Conservation (phyloP, 495 filamentous ascomycete species). For the Parathielavia hyrcaniae region DNA sequence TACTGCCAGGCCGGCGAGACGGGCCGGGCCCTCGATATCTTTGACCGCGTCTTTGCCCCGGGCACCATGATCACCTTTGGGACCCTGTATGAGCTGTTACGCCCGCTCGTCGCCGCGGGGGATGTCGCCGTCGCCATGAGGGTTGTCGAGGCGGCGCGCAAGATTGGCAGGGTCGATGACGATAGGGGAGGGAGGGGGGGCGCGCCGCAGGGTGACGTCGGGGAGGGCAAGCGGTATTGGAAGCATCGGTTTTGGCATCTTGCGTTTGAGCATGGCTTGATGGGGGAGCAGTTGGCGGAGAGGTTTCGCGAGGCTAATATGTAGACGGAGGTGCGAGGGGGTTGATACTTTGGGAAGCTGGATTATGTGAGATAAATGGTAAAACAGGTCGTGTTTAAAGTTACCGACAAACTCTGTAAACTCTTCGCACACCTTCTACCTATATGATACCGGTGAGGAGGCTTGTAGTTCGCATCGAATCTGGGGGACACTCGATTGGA, state of each 20-base stretch:
- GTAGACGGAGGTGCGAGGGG: neutral
- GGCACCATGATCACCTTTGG: conserved; percentile 41
- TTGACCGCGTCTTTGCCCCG: conserved; percentile 38
- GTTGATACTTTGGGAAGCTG: neutral
- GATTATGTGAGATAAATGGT: neutral
- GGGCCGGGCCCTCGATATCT: conserved; percentile 45
- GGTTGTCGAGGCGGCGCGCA: conserved; percentile 28
- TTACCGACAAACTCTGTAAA: no score
- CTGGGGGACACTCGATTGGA: no score
- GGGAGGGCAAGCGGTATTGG: conserved; percentile 28
- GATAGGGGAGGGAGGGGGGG: conserved; percentile 4
- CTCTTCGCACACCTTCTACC: no score
- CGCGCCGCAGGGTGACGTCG: conserved; percentile 9
- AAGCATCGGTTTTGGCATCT: conserved; percentile 42
- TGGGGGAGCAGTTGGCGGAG: conserved; percentile 20
- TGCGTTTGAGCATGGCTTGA: conserved; percentile 31
- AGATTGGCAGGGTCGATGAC: conserved; percentile 29
- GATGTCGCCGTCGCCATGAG: conserved; percentile 30
- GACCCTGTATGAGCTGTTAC: conserved; percentile 43
- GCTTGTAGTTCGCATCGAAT: no score
- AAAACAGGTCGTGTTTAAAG: no score
- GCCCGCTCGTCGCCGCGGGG: conserved; percentile 41
- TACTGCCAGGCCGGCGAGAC: conserved; percentile 49
- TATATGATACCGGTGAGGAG: no score
- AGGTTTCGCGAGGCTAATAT: conserved; percentile 6